Evolutionary conservation across 768 basidiomycete species (phyloP), one percentile per base, ranked within the genome.

Genomic region (Antrodiella citrinella): DNA sequence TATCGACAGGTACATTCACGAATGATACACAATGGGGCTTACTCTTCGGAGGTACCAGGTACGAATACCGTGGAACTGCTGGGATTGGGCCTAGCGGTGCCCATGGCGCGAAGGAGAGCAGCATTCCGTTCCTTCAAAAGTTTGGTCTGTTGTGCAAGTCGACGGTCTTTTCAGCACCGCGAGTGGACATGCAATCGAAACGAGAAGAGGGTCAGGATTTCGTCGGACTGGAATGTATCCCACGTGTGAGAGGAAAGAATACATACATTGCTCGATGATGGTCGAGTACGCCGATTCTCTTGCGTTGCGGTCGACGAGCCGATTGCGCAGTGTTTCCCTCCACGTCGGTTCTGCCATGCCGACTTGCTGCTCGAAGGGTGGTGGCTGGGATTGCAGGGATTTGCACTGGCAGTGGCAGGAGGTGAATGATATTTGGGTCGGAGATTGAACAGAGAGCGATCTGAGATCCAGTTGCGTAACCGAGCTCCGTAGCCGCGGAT

Each of bases 111-210:
- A 51, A 97, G 72, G 23, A 98, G 77, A 9, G 88, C 86, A 13
- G 84, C 80, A 77, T 97, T 97, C 49, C 95, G 80, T 62, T 95
- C 89, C 65, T 91, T 95, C 62, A 97, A 75, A 13, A 93, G 76
- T 60, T 90, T 85, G 19, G 94, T 89, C 67, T 93, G 91, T 62
- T 91, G 88, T 3, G 93, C 92, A 56, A 97, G 76, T 62, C 91
- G 82, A 54, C 89, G 82, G 72, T 94, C 94, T 97, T 69, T 57
- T 59, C 55, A 66, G 61, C 58, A 59, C 60, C 58, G n/a, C 59
- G 18, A 43, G 15, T 35, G 15, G 30, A 15, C 15, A 35, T 22
- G 41, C 41, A 43, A 43, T 55, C 51, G 15, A 49, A 47, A 48
- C 22, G 38, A 18, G 19, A 35, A 15, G 15, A 15, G 15, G 30